Evolutionary conservation across 2,329 filamentous ascomycete species (phyloP).

Genomic region (Huntiella abstrusa): DNA sequence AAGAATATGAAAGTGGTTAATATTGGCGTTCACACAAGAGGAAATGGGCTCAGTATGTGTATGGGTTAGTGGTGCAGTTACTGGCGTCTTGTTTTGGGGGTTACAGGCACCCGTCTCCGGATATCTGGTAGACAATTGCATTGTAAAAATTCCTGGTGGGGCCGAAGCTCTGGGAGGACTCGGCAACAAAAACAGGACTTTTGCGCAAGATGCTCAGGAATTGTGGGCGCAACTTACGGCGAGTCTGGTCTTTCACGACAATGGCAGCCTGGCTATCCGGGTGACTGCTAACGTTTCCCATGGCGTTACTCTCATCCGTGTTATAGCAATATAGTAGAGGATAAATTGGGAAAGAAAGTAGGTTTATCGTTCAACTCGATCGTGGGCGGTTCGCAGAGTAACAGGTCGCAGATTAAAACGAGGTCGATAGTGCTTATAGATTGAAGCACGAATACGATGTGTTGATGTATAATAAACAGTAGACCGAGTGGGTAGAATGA

Average conservation of each 20-base stretch:
- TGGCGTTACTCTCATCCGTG: constrained; percentile 27
- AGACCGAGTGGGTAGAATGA: too few relatives aligned
- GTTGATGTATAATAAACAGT: too few relatives aligned
- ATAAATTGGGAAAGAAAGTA: background rate
- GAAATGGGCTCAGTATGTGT: too few relatives aligned
- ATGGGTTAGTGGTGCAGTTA: too few relatives aligned
- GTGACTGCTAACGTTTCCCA: constrained; percentile 86
- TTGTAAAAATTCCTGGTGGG: background rate
- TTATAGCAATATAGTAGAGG: background rate
- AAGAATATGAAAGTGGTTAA: constrained; percentile 10
- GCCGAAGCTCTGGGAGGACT: background rate
- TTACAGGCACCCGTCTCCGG: too few relatives aligned
- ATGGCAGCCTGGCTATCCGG: constrained; percentile 65
- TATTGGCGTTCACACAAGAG: too few relatives aligned
- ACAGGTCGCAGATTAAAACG: too few relatives aligned
- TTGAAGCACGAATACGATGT: too few relatives aligned
- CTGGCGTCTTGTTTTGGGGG: too few relatives aligned
- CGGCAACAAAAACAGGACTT: background rate
- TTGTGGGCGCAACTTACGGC: constrained; percentile 42
- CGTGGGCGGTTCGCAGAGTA: background rate
- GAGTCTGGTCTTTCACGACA: constrained; percentile 78
- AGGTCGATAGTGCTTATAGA: too few relatives aligned
- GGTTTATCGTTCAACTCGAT: background rate
- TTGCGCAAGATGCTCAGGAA: background rate
- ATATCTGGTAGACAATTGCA: background rate